Base-by-base conservation (phyloP, 2,329 filamentous ascomycete species). In the Cladosporium sp. region DNA sequence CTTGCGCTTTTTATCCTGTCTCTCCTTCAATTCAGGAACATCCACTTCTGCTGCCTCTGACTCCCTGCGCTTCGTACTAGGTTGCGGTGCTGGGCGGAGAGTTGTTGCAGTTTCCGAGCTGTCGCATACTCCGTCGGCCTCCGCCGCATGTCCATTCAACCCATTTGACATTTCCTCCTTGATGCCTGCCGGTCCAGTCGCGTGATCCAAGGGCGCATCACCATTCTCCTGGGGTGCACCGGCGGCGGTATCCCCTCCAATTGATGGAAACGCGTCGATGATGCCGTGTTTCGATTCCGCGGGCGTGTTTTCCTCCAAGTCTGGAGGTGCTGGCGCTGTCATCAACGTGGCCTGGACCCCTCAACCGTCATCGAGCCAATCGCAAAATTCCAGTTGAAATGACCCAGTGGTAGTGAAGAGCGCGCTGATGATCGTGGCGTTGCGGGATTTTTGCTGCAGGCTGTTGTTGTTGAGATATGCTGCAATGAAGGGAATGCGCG, bases 1-100 rank as follows among this genome's bases (percentile, higher is more conserved):
- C 65, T 82, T 82, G 55, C 82, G 83, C 64, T 85, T 81, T 69
- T 90, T 90, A 1, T 48, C 45, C 6, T 11, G 30, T 35, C 39
- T 48, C 13, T 74, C 9, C 47, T 50, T 50, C n/a, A 50, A 30
- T 4, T 43, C 47, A 16, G 32, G 39, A 12, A 38, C 30, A 12
- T 20, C 47, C 33, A 50, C 52, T 48, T 58, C 53, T 7, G 53
- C 51, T 25, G 54, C 56, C 43, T 59, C 57, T 16, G 59, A 61
- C 50, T 63, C 61, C 33, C 57, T 52, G 51, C 60, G 52, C 55
- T 60, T 63, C 39, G 49, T 54, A 49, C 60, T 67, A 61, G 59
- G 57, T 38, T 41, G 52, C 11, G 58, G 56, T 19, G 53, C 53
- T n/a, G 57, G 62, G 38, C 54, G 53, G 16, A 59, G 50, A 16